A percentile compares a stretch with the other conserved stretches of the same genome.
phyloP scores from a whole-genome alignment of 139 green algal genomes.

The Haematococcus sp. region DNA sequence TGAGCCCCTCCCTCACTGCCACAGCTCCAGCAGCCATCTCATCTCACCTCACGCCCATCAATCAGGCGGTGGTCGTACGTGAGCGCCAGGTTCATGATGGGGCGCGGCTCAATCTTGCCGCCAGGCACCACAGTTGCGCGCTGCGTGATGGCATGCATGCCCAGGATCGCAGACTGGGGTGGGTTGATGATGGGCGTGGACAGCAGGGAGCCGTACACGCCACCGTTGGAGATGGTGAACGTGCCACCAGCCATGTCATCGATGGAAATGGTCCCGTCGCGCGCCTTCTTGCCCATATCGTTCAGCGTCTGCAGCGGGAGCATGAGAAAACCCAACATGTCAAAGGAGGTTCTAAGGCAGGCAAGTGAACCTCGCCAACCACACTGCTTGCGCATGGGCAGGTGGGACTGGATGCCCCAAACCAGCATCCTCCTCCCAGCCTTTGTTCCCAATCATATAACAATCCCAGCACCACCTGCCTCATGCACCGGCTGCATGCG shows the following conservation, averaged over 20 bases:
- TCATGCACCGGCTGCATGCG: no score
- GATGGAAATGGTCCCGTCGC: slow-evolving; percentile 92
- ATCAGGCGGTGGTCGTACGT: slow-evolving; percentile 99
- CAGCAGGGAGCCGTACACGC: slow-evolving; percentile 95
- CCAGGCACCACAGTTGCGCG: slow-evolving; percentile 72
- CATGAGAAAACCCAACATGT: no score
- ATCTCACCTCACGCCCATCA: slow-evolving; percentile 75
- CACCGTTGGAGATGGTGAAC: slow-evolving; percentile 99
- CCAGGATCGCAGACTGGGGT: slow-evolving; percentile 80
- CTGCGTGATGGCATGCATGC: slow-evolving; percentile 97
- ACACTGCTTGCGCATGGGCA: no score
- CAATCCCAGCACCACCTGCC: no score
- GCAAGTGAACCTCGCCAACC: no score
- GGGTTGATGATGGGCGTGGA: slow-evolving; percentile 99
- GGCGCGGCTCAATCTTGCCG: slow-evolving; percentile 80
- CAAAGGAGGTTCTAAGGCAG: no score
- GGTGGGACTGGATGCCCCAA: no score
- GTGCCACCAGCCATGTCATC: slow-evolving; percentile 99
- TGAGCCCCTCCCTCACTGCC: no score
- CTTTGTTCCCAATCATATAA: no score
- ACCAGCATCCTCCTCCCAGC: no score
- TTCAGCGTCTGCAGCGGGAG: slow-evolving; percentile 60
- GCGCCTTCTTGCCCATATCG: slow-evolving; percentile 89
- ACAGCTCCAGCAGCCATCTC: no score
- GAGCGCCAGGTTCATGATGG: slow-evolving; percentile 99